Evolutionary conservation across 2,329 filamentous ascomycete species (phyloP), one percentile per base, ranked within the genome.

Genomic region (Gaeumannomyces sp.): DNA sequence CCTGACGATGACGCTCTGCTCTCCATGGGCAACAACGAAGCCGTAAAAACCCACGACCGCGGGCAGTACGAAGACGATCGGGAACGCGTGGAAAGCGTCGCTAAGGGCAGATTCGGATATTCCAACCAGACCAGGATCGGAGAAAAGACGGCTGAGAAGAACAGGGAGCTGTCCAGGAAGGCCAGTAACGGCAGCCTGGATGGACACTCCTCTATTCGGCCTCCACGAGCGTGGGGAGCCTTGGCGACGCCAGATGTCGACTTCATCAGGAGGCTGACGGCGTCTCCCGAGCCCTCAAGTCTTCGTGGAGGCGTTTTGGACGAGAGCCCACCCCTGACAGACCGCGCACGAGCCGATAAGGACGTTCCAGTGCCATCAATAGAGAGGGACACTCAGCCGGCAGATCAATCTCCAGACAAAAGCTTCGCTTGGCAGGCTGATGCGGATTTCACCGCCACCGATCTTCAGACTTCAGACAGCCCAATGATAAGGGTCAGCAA

Each of bases 341-440:
- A 62, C 35, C 28, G 27, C 14, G 45, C 31, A 22, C 25, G 29
- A 50, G 27, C 25, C 50, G 50, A 63, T 11, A 28, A 31, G 6
- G 68, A 65, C 27, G 66, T 63, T 2, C 73, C 75, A 0, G 66
- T 77, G 1, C 73, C 72, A 3, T 77, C 76, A 5, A 68, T 76
- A 50, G 78, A 78, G 59, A 10, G 22, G 19, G 45, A 53, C 19
- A 38, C 29, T 28, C 58, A 61, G 60, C 59, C 63, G 2, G 63
- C 59, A 19, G 45, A 66, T 13, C 65, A 62, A 16, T 73, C 72
- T n/a, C 83, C 83, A 0, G 79, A 81, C 63, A 84, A 82, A 72
- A 82, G 79, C 68, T 83, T 80, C 65, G 80, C 79, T 10, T 87
- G 83, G 84, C 76, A 85, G 65, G 72, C 85, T 8, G 84, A 86